Percentiles rank a stretch among this genome's conserved stretches.
Evolutionary conservation across 2,329 filamentous ascomycete genomes (phyloP).

Genomic region (Aspergillus eucalypticola): DNA sequence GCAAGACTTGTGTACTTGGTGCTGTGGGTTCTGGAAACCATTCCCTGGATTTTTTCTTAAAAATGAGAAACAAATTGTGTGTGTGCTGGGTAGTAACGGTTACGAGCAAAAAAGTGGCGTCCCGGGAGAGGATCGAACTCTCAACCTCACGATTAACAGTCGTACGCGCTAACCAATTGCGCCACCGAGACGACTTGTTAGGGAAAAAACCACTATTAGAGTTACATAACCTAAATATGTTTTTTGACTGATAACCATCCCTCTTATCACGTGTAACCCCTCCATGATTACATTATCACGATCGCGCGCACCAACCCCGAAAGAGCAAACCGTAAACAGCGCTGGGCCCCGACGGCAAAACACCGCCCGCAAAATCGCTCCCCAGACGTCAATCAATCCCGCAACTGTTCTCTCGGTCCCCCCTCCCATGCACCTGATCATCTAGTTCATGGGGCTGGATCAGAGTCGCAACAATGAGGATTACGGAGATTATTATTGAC

Average conservation of each 20-base stretch:
- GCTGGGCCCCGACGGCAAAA: constrained; percentile 25
- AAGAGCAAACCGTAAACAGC: constrained; percentile 39
- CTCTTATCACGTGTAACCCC: constrained; percentile 16
- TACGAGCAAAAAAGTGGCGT: background rate
- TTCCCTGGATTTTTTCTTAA: too few species aligned
- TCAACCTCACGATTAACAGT: constrained; percentile 6
- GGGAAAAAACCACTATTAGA: background rate
- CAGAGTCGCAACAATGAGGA: constrained; percentile 46
- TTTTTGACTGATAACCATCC: background rate
- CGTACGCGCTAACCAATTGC: constrained; percentile 4
- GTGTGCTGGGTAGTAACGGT: too few species aligned
- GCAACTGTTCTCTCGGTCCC: constrained; percentile 11
- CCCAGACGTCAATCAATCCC: constrained; percentile 1
- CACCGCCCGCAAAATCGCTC: constrained; percentile 26
- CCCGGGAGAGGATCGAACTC: constrained; percentile 4
- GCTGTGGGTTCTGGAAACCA: too few species aligned
- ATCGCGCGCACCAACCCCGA: constrained; percentile 26
- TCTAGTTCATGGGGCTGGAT: constrained; percentile 29
- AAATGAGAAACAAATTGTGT: too few species aligned
- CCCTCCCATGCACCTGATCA: constrained; percentile 31
- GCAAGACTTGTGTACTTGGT: too few species aligned
- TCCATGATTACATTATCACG: constrained; percentile 21
- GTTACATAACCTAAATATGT: background rate
- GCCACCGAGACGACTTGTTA: background rate
- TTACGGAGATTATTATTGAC: constrained; percentile 52